Evolutionary conservation across 2,329 filamentous ascomycete genomes (phyloP).

Genomic region (Fusarium sp.): DNA sequence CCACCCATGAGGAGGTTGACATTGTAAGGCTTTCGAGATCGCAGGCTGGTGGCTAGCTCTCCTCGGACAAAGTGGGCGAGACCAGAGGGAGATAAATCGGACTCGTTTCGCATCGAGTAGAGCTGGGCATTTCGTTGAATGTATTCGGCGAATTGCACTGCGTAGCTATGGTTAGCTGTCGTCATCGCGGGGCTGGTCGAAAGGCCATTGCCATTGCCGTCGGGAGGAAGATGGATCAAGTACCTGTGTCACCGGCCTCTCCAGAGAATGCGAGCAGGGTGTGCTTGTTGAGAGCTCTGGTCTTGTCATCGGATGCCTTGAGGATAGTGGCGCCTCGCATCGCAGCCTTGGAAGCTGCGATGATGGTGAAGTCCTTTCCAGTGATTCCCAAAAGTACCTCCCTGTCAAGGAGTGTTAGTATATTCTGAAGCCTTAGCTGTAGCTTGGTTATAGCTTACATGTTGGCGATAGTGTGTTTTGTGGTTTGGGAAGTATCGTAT

Average conservation of each 20-base stretch:
- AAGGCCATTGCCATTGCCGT: constrained; percentile 9
- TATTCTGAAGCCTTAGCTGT: constrained; percentile 14
- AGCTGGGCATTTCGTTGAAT: constrained; percentile 98
- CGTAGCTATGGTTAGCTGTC: constrained; percentile 39
- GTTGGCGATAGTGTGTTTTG: constrained; percentile 37
- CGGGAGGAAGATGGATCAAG: not conserved
- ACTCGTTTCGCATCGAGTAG: constrained; percentile 98
- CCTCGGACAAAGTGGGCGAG: constrained; percentile 93
- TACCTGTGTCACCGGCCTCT: constrained; percentile 95
- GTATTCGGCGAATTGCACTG: constrained; percentile 99
- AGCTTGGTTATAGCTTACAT: constrained; percentile 39
- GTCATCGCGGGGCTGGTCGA: constrained; percentile 13
- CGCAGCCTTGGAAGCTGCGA: constrained; percentile 96
- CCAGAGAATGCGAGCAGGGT: constrained; percentile 95
- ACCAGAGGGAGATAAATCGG: constrained; percentile 88
- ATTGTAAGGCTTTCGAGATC: constrained; percentile 93
- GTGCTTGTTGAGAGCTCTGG: constrained; percentile 88
- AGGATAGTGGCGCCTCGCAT: constrained; percentile 98
- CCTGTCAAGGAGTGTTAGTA: constrained; percentile 63
- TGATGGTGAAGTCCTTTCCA: constrained; percentile 98
- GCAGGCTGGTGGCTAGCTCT: constrained; percentile 89
- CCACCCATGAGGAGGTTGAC: constrained; percentile 97
- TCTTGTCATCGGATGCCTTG: constrained; percentile 97
- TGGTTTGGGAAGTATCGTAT: constrained; percentile 20
- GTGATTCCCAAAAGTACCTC: constrained; percentile 98